Evolutionary conservation across 148 eudicot species (phyloP).

Genomic region (Vaccinium darrowii): DNA sequence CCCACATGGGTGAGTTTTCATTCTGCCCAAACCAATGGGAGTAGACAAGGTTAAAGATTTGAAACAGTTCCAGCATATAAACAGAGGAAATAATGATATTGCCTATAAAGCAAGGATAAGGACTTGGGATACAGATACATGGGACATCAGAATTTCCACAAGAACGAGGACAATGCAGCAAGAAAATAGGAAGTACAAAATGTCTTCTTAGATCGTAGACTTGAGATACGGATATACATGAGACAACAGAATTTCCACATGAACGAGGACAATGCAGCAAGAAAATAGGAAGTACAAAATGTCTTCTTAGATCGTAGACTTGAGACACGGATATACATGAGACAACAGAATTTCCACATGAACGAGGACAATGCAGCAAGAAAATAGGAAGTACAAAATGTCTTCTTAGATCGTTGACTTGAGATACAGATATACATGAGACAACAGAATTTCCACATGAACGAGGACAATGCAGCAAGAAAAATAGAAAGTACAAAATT

Average conservation of each 20-base stretch:
- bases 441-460: not conserved
- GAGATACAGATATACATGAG: not conserved
- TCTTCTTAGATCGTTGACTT: not conserved
- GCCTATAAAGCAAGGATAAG: not conserved
- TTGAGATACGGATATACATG: not conserved
- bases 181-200: not conserved
- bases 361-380: not conserved
- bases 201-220: not conserved
- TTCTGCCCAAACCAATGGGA: slow-evolving; percentile 25
- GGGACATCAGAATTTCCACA: not conserved
- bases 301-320: not conserved
- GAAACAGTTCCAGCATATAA: not conserved
- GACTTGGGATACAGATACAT: not conserved
- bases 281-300: not conserved
- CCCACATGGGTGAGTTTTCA: slow-evolving; percentile 47
- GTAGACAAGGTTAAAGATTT: not conserved
- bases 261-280: not conserved
- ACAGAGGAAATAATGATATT: not conserved
- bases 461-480: not conserved
- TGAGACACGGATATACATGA: not conserved
- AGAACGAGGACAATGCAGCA: not conserved
- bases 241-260: not conserved
- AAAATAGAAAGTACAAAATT: not conserved
- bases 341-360: not conserved
- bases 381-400: not conserved